Base-by-base conservation (phyloP, 2,329 filamentous ascomycete genomes). In the Coniochaeta sp. region DNA sequence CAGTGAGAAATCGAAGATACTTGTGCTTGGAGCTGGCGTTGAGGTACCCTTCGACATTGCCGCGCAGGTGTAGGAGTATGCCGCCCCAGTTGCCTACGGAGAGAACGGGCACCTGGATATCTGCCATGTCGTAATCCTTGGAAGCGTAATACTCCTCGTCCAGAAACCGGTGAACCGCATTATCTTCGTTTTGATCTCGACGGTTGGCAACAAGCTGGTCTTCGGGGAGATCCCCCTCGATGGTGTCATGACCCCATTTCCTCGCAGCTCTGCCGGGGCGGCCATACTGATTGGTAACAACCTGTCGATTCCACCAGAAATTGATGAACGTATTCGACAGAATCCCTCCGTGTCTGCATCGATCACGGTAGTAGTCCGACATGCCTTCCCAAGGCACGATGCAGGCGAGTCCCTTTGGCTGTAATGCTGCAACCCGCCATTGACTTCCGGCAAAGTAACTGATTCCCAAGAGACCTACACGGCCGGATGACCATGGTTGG, bases 21-120 rank as follows among this genome's bases (percentile, higher is more conserved):
- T 90, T 90, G 62, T 85, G 76, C 61, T 84, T 77, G 0, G 87
- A 89, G 0, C 86, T 85, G 0, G 87, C 87, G 56, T 85, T 78
- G 1, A 74, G 74, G 60, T 81, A 90, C 0, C 87, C 88, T 66
- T 88, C 79, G 9, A 90, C 78, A 64, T 90, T 90, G 1, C 88
- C 88, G 8, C 87, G 78, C 5, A 90, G 77, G 65, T 90, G 88
- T 1, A 90, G 77, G 4, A 87, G 70, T 56, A 90, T 90, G 1
- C 87, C 87, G 12, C 87, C 87, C 87, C 86, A 89, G 69, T 90
- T 90, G 0, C 80, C 88, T 0, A 90, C 87, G 0, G 79, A 84
- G 0, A 90, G 78, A 0, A 90, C 66, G 0, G 88, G 88, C 0
- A 89, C 86, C 61, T 87, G 77, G 44, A 90, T 89, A 62, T 90